phyloP scores from a whole-genome alignment of 2,329 filamentous ascomycete species.

The Trichothecium roseum region DNA sequence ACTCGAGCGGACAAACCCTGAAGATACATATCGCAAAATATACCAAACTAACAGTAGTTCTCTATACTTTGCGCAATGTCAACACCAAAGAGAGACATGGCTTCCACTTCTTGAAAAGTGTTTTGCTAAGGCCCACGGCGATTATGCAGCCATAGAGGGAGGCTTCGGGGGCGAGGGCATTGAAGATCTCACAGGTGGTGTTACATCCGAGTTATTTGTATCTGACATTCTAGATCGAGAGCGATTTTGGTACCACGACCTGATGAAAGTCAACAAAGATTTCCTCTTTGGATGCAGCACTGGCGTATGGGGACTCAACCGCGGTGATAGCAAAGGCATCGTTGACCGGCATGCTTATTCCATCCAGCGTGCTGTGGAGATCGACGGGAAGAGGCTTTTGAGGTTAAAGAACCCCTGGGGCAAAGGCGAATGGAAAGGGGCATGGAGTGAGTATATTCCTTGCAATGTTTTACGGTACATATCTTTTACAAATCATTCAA shows the following conservation, averaged over 20 bases:
- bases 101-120: constrained; percentile 70
- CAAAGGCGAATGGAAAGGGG: constrained; percentile 67
- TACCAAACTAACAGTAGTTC: constrained; percentile 67
- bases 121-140: constrained; percentile 72
- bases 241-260: constrained; percentile 65
- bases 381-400: constrained; percentile 50
- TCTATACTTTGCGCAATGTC: constrained; percentile 67
- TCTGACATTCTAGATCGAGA: constrained; percentile 51
- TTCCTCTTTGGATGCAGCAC: constrained; percentile 59
- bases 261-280: constrained; percentile 68
- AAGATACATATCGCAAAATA: constrained; percentile 53
- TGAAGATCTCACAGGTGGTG: constrained; percentile 53
- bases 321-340: constrained; percentile 42
- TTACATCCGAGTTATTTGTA: constrained; percentile 55
- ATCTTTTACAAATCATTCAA: constrained; percentile 6
- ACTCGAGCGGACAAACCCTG: constrained; percentile 37
- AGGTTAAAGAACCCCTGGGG: constrained; percentile 72
- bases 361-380: constrained; percentile 46
- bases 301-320: constrained; percentile 21
- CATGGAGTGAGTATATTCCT: constrained; percentile 45
- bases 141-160: constrained; percentile 65
- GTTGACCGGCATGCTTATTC: constrained; percentile 51
- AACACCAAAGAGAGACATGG: constrained; percentile 70
- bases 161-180: constrained; percentile 54
- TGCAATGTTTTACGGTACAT: background rate